Evolutionary conservation across 768 basidiomycete species (phyloP), one percentile per base, ranked within the genome.

Genomic region (Cubamyces lactineus): DNA sequence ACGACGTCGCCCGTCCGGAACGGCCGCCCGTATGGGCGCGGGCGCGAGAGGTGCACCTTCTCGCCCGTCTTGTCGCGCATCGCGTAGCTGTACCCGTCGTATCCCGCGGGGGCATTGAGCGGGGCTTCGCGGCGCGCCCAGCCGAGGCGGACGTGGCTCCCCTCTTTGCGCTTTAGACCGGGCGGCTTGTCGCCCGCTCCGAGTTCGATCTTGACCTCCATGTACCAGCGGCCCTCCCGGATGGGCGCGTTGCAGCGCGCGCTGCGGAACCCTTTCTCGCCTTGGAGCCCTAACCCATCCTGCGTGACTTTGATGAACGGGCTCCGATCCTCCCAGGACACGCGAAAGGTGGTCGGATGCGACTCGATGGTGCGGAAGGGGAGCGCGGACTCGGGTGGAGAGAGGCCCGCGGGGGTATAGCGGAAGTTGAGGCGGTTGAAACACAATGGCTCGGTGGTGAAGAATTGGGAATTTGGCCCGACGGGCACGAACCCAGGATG

Each of bases 61-160:
- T 98, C 93, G 13, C 97, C 96, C 0, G 87, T 88, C 68, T 87
- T 94, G 82, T 99, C 97, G 53, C 96, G 86, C 68, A 88, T 82
- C 6, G 89, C 94, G 70, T 98, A 98, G 63, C 88, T 89, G 74
- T 98, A 98, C 2, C 90, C 96, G 69, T 99, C 97, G 12, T 96
- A 76, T 0, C 97, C 97, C 16, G 87, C 94, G 0, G 97, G 97
- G 0, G 86, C 94, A 66, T 97, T 96, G 45, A 98, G 79, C n/a
- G 91, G 87, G 7, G 94, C 91, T 74, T 99, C 97, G 58, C 97
- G 81, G 41, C 97, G 79, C 2, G 86, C 96, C 87, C 94, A 96
- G 1, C 97, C 97, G 0, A 98, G 76, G 17, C 97, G 80, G 39
- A 98, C 89, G 75, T 98, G 89, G 54, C 91, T 84, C 24, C 89